Base-by-base conservation (phyloP, 495 filamentous ascomycete species). In the Penicillium diatomitis region DNA sequence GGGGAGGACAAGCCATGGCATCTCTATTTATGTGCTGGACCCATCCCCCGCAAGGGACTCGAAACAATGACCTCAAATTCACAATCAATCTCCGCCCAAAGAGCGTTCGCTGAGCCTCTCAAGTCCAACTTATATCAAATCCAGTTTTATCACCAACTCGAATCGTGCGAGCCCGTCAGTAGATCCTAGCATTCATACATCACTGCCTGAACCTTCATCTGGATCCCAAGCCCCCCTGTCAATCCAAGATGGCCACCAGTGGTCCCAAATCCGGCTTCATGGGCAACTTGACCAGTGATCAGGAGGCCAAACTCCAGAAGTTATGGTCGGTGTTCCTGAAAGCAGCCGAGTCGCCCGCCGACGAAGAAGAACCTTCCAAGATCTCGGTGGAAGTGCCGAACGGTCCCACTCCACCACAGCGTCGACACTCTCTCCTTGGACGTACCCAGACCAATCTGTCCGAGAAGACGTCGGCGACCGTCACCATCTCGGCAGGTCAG, bases 251-350 rank as follows among this genome's bases (percentile, higher is more conserved):
- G 60, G 50, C 60, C 39, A 44, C 55, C 47, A 46, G 54, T 11
- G 52, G 52, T 50, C 57, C 58, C 2, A 69, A 78, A 9, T 79
- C 84, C 6, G 91, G 91, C 34, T 81, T 88, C 53, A 81, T 89
- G 38, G 89, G 87, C 47, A 95, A 84, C 57, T 74, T 97, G 38
- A 95, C 86, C 9, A 58, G 78, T 6, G 87, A 90, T 45, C 82
- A 97, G 65, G 86, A 95, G 52, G 80, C 75, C 47, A 95, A 90
- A 61, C 67, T 97, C 44, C 84, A 82, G 59, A 82, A 86, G 57
- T 73, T 96, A 57, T 97, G 91, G 91, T 67, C 72, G 6, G 75
- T 81, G 44, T 73, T 86, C 9, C 74, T 95, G 47, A 80, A 82
- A 33, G 76, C 92, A 27, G 88, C 88, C 57, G 86, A 84, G 32